Base-by-base conservation (phyloP, 2,329 filamentous ascomycete genomes). In the Venturia aucupariae region DNA sequence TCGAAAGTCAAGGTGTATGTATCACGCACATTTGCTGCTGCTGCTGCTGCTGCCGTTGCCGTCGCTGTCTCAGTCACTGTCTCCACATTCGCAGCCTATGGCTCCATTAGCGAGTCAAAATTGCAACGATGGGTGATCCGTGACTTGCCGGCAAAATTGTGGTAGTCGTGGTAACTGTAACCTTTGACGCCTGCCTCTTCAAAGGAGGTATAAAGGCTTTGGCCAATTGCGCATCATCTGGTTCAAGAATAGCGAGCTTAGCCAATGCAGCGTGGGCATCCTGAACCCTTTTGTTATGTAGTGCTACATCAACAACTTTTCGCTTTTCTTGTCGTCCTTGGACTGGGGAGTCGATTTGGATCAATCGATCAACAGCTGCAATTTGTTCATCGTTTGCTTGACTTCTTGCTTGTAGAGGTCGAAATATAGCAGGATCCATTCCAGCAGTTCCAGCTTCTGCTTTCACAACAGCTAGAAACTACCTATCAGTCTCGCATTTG, bases 231-330 rank as follows among this genome's bases (percentile, higher is more conserved):
- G 57, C 57, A 41, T 39, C 57, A 22, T 60, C 57, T 15, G 27
- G 57, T 24, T 60, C 57, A 3, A 60, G n/a, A n/a, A 17, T 17
- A 6, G 57, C 57, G 32, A 60, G 39, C 17, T 60, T 60, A 4
- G 39, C 57, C 32, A 60, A 19, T 10, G 57, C 59, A 27, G 59
- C 59, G 59, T 60, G n/a, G 5, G 59, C 59, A 27, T 60, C 59
- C 7, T 22, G 22, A 22, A 44, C 41, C 35, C n/a, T 17, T 17
- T 17, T 41, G 22, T 60, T 42, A 11, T 60, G 11, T 27, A 41
- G 1, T 2, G 22, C 59, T 19, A 38, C 38, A 24, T 39, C 11
- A 44, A 42, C 35, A 19, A 44, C n/a, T 13, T 17, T 3, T 42
- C 19, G 57, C 32, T 24, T 30, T 54, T 27, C 24, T 57, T 27